A percentile compares a stretch with the other conserved stretches of the same genome.
These are phyloP conservation scores for Crinitomyces ghanaensis DNA, from an alignment of 805 yeast genomes.

Conservation along the genomic window DNA sequence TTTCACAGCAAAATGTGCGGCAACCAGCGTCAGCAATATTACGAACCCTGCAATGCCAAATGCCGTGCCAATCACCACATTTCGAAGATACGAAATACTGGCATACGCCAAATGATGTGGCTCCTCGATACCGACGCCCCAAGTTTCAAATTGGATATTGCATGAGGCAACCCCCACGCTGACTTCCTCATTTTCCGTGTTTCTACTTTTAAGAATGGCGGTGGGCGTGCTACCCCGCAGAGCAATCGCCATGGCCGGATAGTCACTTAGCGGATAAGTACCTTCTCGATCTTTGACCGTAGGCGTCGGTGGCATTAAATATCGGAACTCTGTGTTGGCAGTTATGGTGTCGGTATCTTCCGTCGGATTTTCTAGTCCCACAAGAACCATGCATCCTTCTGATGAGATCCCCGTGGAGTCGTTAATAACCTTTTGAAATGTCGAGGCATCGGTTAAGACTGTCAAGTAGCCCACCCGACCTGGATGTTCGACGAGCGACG, in stretches of 20 bases:
- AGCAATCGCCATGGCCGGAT: slow-evolving; percentile 23
- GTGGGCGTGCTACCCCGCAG: slow-evolving; percentile 35
- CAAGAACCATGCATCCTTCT: slow-evolving; percentile 15
- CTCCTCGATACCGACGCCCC: slow-evolving; percentile 74
- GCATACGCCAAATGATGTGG: slow-evolving; percentile 43
- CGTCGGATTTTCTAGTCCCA: slow-evolving; percentile 9
- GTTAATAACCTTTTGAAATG: slow-evolving; percentile 31
- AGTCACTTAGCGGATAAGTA: slow-evolving; percentile 14
- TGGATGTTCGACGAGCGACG: slow-evolving; percentile 49
- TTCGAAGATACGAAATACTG: slow-evolving; percentile 50
- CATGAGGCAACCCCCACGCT: slow-evolving; percentile 49
- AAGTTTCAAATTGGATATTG: slow-evolving; percentile 34
- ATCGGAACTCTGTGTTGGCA: slow-evolving; percentile 11
- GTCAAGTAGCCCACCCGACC: slow-evolving; percentile 62
- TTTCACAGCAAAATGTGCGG: slow-evolving; percentile 73
- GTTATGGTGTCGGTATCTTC: slow-evolving; percentile 16
- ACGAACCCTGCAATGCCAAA: slow-evolving; percentile 67
- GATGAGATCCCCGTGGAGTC: slow-evolving; percentile 32
- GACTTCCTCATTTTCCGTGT: slow-evolving; percentile 30
- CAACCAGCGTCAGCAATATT: slow-evolving; percentile 65
- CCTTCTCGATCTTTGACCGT: slow-evolving; percentile 20
- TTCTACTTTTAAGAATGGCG: slow-evolving; percentile 28
- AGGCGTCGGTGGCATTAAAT: slow-evolving; percentile 18
- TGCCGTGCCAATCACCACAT: slow-evolving; percentile 67
- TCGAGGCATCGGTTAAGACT: slow-evolving; percentile 39